Conservation (phyloP, 129 eudicot genomes). For the Pulicaria dysenterica region DNA sequence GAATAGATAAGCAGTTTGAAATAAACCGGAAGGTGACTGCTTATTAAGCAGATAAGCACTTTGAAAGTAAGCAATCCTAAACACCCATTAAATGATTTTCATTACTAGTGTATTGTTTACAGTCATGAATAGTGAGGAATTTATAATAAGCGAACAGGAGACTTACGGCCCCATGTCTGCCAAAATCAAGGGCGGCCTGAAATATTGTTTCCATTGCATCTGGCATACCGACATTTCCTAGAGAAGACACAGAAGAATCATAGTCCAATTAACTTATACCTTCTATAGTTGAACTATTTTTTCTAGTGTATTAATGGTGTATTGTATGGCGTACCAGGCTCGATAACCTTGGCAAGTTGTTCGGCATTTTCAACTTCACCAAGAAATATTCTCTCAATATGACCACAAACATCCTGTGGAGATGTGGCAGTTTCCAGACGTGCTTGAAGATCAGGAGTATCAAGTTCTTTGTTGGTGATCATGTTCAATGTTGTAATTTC, state of each 20-base stretch:
- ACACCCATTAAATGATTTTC: too few species aligned
- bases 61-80: too few species aligned
- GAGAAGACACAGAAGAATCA: neutral
- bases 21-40: too few species aligned
- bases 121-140: neutral
- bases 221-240: slow-evolving; percentile 86
- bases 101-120: too few species aligned
- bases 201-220: slow-evolving; percentile 96
- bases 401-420: slow-evolving; percentile 55
- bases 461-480: slow-evolving; percentile 36
- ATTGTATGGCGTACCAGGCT: slow-evolving; percentile 58
- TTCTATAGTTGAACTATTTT: neutral
- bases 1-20: too few species aligned
- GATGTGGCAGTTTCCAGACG: slow-evolving; percentile 44
- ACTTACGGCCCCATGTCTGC: slow-evolving; percentile 92
- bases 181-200: slow-evolving; percentile 83
- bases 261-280: neutral
- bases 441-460: slow-evolving; percentile 45
- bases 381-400: slow-evolving; percentile 79
- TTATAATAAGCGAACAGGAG: slow-evolving; percentile 17
- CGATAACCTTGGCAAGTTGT: slow-evolving; percentile 72
- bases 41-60: too few species aligned
- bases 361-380: slow-evolving; percentile 87
- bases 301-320: too few species aligned
- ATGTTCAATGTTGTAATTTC: slow-evolving; percentile 41